A percentile compares a stretch with the other conserved stretches of the same genome.
Evolutionary conservation across 208 protist genomes (phyloP).

Genomic region (Leishmania tropica): DNA sequence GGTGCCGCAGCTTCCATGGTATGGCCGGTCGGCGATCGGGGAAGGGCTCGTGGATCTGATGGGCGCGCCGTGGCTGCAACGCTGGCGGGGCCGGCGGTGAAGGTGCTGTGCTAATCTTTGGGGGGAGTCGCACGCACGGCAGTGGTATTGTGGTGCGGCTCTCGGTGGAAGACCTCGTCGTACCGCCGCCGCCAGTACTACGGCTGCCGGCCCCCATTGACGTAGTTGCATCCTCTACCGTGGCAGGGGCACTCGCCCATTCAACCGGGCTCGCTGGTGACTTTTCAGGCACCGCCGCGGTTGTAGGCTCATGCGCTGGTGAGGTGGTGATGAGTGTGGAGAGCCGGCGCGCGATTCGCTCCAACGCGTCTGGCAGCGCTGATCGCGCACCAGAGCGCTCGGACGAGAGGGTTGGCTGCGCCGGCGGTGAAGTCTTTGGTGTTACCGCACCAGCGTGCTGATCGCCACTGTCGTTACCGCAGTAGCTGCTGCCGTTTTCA

Average conservation of each 20-base stretch:
- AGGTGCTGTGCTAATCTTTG: neutral
- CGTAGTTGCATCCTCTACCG: neutral
- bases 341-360: neutral
- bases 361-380: neutral
- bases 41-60: constrained; percentile 13
- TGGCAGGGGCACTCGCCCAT: neutral
- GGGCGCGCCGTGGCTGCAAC: neutral
- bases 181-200: constrained; percentile 7
- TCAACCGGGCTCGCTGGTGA: neutral
- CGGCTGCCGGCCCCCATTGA: neutral
- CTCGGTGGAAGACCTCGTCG: neutral
- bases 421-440: neutral
- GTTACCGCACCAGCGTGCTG: neutral
- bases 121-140: neutral
- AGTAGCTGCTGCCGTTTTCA: neutral
- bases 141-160: neutral
- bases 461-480: neutral
- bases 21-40: neutral
- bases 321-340: neutral
- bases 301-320: neutral
- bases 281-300: neutral
- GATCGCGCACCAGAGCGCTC: neutral
- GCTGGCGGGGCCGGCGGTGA: neutral
- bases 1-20: neutral
- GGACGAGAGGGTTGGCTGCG: neutral